Evolutionary conservation across 2,329 filamentous ascomycete species (phyloP).

Genomic region (Neonectria neomacrospora): DNA sequence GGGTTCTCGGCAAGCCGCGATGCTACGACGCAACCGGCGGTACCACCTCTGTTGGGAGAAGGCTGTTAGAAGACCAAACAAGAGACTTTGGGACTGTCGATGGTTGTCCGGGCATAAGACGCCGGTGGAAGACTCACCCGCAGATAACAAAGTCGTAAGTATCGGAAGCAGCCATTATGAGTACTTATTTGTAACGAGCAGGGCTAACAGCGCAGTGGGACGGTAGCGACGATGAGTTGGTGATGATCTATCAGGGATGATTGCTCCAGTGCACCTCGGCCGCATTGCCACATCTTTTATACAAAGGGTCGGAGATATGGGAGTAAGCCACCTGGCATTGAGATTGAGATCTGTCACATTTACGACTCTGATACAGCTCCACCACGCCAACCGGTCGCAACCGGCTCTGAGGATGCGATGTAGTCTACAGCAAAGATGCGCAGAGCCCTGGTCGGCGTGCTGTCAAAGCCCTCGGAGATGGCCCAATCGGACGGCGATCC

Average conservation of each 20-base stretch:
- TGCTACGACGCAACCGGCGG: conserved; percentile 52
- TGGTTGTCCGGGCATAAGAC: conserved; percentile 5
- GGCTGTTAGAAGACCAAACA: conserved; percentile 20
- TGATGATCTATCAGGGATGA: conserved; percentile 1
- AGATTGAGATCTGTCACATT: conserved; percentile 23
- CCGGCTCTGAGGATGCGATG: neutral
- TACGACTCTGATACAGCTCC: conserved; percentile 20
- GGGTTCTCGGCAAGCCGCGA: conserved; percentile 51
- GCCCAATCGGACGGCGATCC: conserved; percentile 21
- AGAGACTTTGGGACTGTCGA: conserved; percentile 6
- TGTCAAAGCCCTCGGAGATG: neutral
- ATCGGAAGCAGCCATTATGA: conserved; percentile 36
- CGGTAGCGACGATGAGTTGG: conserved; percentile 2
- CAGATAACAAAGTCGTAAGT: conserved; percentile 50
- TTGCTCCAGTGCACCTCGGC: neutral
- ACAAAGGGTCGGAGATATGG: conserved; percentile 13
- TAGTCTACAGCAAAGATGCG: conserved; percentile 2
- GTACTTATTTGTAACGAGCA: neutral
- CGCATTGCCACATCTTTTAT: conserved; percentile 8
- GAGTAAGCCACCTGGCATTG: neutral
- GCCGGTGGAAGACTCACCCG: conserved; percentile 43
- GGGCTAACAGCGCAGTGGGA: neutral
- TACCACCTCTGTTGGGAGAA: conserved; percentile 46
- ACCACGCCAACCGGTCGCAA: conserved; percentile 8
- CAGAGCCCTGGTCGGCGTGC: conserved; percentile 2